Base-by-base conservation (phyloP, 2,329 filamentous ascomycete genomes). In the Laburnicola sp. region DNA sequence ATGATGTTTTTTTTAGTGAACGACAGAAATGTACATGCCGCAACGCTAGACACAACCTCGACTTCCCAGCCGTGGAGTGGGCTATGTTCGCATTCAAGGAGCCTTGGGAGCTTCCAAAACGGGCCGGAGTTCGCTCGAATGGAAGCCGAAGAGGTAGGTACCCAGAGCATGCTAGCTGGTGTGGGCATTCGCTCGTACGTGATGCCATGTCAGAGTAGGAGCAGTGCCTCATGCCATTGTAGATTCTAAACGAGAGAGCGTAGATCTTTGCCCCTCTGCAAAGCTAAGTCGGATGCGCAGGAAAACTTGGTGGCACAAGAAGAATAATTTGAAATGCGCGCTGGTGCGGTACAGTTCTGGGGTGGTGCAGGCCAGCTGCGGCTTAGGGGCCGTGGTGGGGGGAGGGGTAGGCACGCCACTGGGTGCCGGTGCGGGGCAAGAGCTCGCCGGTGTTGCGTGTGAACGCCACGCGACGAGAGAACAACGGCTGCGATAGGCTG, bases 91-190 rank as follows among this genome's bases (percentile, higher is more conserved):
- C 22, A 7, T 44, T 22, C 21, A 21, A 31, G 23, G 10, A 34
- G 11, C 2, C 6, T 8, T 7, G 32, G 43, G 16, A 45, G 32
- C 25, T 44, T 43, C 23, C 6, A n/a, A 30, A 16, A 30, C 32
- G 34, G 21, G 23, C 34, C 34, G 43, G 43, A 4, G n/a, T 37
- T 73, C 71, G 70, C 69, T 70, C 64, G 56, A 72, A 71, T 55
- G 68, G 69, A 68, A 66, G 61, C 67, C 69, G 69, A 71, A 56
- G n/a, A n/a, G n/a, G n/a, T n/a, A n/a, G n/a, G n/a, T n/a, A n/a
- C n/a, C n/a, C n/a, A n/a, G n/a, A n/a, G n/a, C n/a, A n/a, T n/a
- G n/a, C n/a, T n/a, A n/a, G n/a, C n/a, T n/a, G n/a, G n/a, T n/a
- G n/a, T n/a, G n/a, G n/a, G n/a, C n/a, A n/a, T n/a, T n/a, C n/a